Percentiles rank a stretch among this genome's conserved stretches.
phyloP scores from a whole-genome alignment of 768 basidiomycete genomes.

The Roridomyces roridus region DNA sequence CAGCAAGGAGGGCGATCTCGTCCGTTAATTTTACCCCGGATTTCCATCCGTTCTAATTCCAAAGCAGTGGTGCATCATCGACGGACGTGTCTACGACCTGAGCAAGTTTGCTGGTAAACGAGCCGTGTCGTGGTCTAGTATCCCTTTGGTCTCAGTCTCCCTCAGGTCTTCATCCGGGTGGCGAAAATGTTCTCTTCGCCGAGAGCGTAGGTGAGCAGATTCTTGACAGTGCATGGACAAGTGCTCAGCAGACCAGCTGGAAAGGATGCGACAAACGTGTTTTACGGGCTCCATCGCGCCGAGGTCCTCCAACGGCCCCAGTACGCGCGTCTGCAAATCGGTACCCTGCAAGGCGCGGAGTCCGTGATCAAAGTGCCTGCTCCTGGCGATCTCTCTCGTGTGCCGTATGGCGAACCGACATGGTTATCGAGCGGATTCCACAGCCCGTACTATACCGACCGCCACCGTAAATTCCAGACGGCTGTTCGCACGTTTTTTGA shows the following conservation, averaged over 20 bases:
- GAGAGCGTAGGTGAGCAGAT: slow-evolving; percentile 62
- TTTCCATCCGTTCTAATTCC: background rate
- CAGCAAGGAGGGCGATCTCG: slow-evolving; percentile 84
- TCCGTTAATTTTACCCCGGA: slow-evolving; percentile 38
- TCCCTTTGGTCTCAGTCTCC: too few relatives aligned
- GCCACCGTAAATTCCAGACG: slow-evolving; percentile 77
- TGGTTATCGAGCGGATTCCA: slow-evolving; percentile 76
- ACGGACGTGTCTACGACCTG: slow-evolving; percentile 72
- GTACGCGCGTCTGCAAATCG: slow-evolving; percentile 73
- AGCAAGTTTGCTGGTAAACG: slow-evolving; percentile 71
- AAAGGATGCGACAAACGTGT: slow-evolving; percentile 77
- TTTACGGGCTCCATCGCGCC: slow-evolving; percentile 86
- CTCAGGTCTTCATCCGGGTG: slow-evolving; percentile 79
- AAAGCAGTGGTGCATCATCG: slow-evolving; percentile 79
- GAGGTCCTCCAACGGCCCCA: slow-evolving; percentile 81
- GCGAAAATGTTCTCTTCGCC: slow-evolving; percentile 73
- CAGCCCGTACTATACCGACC: slow-evolving; percentile 79
- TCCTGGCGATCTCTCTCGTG: slow-evolving; percentile 70
- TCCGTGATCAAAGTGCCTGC: slow-evolving; percentile 58
- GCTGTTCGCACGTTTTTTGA: slow-evolving; percentile 55
- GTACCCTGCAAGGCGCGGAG: slow-evolving; percentile 62
- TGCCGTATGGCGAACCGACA: slow-evolving; percentile 88
- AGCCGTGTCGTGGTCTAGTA: too few relatives aligned
- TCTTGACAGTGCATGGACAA: background rate
- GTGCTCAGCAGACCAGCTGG: slow-evolving; percentile 50